Base-by-base conservation (phyloP, 2,329 filamentous ascomycete genomes). In the Fusarium caatingaense region DNA sequence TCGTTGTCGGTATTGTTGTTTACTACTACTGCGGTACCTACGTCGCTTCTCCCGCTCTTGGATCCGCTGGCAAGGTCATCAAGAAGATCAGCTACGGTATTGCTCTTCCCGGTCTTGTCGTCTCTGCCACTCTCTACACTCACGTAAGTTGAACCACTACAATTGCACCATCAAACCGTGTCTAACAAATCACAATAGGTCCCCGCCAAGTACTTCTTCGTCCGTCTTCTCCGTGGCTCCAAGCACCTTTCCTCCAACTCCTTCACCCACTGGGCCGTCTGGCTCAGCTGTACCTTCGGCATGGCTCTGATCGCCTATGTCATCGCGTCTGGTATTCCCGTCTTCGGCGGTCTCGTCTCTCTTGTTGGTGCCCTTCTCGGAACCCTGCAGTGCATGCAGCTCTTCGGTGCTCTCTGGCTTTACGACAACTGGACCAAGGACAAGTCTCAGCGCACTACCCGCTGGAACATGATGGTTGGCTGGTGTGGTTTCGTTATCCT, bases 1-100 rank as follows among this genome's bases (percentile, higher is more conserved):
- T 77, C 5, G 63, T 76, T 7, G 77, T 82, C 7, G 76, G 76
- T 10, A 68, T 77, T 1, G 80, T 84, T 1, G 80, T 85, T 5
- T 85, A 85, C 75, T 80, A 80, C 56, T 85, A 77, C 71, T 84
- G 81, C 66, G 83, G 84, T 2, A 81, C 81, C 1, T 84, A 81
- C 51, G 82, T 86, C 3, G 80, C 83, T 1, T 84, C 82, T 0
- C 84, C 83, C 0, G 83, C 83, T n/a, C 78, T 86, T 6, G 84
- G 83, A 10, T 83, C 82, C 6, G 83, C 82, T 2, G 83, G 83
- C 8, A 28, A 55, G 3, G 64, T 73, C 1, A 75, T 83, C 54
- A 85, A 85, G 77, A 84, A 80, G 65, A 69, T 84, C 20, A 78
- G 74, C 58, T 85, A 85, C 53, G 83, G 82, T 2, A 53, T 79